Conservation (phyloP, 257 asterid genomes). For the Ajuga chamaepitys region DNA sequence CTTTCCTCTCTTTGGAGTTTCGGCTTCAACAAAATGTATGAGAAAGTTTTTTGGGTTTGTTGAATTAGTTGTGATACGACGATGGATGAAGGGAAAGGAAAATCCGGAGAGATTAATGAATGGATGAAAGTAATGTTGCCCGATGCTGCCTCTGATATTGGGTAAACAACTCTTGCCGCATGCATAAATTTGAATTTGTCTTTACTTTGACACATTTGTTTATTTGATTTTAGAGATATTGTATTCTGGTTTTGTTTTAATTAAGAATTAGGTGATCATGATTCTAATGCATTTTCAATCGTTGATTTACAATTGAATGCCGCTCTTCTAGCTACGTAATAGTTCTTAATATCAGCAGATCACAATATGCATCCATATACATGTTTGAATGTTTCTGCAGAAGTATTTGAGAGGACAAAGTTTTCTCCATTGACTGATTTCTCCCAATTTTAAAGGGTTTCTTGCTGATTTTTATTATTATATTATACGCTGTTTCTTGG, state of each 20-base stretch:
- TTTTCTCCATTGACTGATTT: too few species aligned
- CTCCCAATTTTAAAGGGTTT: not conserved
- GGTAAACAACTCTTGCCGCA: constrained; percentile 17
- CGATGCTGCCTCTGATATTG: constrained; percentile 16
- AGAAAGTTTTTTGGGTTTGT: not conserved
- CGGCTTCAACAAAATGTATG: too few species aligned
- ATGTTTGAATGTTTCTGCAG: too few species aligned
- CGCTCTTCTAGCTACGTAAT: not conserved
- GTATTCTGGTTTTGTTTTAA: not conserved
- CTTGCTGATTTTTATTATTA: not conserved
- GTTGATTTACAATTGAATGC: not conserved
- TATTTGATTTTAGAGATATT: not conserved
- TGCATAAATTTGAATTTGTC: not conserved
- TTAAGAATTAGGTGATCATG: not conserved
- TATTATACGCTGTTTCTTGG: too few species aligned
- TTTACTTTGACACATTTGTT: not conserved
- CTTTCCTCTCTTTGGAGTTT: not conserved
- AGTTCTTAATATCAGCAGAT: too few species aligned
- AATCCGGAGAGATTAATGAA: constrained; percentile 15
- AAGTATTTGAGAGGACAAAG: too few species aligned
- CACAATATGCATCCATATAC: too few species aligned
- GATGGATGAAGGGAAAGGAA: constrained; percentile 19
- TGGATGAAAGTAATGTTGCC: constrained; percentile 23
- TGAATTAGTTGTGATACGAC: not conserved
- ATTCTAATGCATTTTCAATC: too few species aligned